Conservation (phyloP, 148 eudicot genomes). For the Diospyros lotus region DNA sequence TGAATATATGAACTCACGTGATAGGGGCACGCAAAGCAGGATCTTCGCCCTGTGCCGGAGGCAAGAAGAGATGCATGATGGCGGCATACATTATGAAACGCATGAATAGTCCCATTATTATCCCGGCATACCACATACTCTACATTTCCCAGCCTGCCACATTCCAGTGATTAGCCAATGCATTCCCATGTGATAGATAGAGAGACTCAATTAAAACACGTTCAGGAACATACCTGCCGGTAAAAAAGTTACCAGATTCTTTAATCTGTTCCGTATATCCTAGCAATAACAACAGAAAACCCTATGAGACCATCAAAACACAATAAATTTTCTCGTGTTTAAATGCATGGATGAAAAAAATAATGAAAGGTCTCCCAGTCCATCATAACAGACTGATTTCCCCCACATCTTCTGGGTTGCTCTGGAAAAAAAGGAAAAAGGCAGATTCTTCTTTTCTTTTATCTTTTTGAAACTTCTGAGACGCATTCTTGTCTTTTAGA, state of each 20-base stretch:
- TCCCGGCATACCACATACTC: slow-evolving; percentile 87
- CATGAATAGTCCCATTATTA: slow-evolving; percentile 50
- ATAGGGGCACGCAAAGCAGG: slow-evolving; percentile 95
- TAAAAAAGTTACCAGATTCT: slow-evolving; percentile 58
- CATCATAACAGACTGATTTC: background rate
- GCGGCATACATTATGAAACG: slow-evolving; percentile 96
- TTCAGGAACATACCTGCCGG: slow-evolving; percentile 65
- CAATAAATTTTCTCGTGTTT: background rate
- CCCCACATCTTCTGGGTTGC: too few species aligned
- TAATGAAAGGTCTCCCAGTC: background rate
- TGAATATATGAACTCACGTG: slow-evolving; percentile 55
- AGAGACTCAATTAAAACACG: background rate
- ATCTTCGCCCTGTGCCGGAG: slow-evolving; percentile 57
- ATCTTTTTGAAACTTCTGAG: background rate
- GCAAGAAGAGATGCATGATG: slow-evolving; percentile 94
- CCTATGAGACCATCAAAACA: background rate
- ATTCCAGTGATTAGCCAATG: slow-evolving; percentile 12
- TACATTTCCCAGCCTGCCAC: slow-evolving; percentile 72
- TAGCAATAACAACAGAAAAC: slow-evolving; percentile 19
- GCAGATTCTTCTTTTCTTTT: background rate
- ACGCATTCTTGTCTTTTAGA: too few species aligned
- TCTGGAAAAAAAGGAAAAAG: background rate
- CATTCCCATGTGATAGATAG: background rate
- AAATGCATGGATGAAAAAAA: background rate
- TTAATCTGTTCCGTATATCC: slow-evolving; percentile 68